Percentiles rank a stretch among this genome's conserved stretches.
Conservation (phyloP, 2,329 filamentous ascomycete genomes). For the Colletotrichum shisoi region DNA sequence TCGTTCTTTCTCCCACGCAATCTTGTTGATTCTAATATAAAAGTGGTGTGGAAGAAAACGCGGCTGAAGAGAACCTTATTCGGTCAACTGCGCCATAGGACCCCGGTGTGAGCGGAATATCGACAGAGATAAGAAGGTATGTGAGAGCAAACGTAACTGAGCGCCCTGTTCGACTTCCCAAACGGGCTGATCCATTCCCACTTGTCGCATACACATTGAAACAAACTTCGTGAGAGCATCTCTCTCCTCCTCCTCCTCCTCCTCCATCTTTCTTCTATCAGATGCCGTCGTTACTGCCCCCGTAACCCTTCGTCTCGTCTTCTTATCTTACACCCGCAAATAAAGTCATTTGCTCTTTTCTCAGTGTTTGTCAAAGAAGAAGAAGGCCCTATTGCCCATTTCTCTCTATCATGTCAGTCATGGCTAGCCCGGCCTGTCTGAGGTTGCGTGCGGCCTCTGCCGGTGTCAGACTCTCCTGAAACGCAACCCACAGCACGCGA, state of each 20-base stretch:
- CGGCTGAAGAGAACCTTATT: neutral
- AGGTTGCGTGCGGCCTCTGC: conserved; percentile 8
- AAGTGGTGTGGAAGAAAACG: neutral
- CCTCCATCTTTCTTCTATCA: neutral
- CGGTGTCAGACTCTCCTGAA: conserved; percentile 30
- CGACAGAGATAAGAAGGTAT: conserved; percentile 4
- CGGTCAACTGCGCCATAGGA: neutral
- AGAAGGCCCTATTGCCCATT: neutral
- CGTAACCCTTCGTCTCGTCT: conserved; percentile 12
- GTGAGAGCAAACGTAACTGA: neutral
- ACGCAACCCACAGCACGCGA: conserved; percentile 23
- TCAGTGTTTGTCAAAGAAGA: neutral
- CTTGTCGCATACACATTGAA: conserved; percentile 23
- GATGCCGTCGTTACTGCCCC: neutral
- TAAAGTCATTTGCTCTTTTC: neutral
- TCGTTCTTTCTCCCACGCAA: neutral
- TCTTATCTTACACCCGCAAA: conserved; percentile 3
- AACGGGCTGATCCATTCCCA: conserved; percentile 22
- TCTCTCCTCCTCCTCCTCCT: neutral
- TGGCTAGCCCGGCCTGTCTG: conserved; percentile 7
- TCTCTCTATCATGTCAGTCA: neutral
- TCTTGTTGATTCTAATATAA: neutral
- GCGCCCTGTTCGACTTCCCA: conserved; percentile 9
- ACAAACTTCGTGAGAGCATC: conserved; percentile 36
- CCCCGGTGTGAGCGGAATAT: conserved; percentile 5